phyloP scores from a whole-genome alignment of 2,329 filamentous ascomycete species.

The Botrytis medusae region DNA sequence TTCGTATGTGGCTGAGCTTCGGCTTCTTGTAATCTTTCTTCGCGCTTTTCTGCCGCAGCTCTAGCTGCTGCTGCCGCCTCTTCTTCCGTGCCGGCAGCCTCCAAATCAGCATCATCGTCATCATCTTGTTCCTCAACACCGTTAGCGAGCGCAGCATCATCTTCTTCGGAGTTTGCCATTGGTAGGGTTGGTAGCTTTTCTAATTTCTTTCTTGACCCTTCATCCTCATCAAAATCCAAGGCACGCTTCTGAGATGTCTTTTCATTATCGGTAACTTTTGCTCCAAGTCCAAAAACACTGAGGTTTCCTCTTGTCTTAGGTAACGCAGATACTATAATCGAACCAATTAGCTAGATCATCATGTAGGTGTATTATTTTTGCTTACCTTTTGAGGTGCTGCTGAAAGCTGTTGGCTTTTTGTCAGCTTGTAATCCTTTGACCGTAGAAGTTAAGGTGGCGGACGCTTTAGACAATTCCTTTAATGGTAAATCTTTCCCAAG shows the following conservation, averaged over 20 bases:
- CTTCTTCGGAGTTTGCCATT: constrained; percentile 60
- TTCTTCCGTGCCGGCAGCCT: constrained; percentile 81
- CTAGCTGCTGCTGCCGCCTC: constrained; percentile 83
- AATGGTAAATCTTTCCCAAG: constrained; percentile 56
- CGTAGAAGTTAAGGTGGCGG: constrained; percentile 44
- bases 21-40: constrained; percentile 56
- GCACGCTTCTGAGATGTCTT: constrained; percentile 70
- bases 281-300: constrained; percentile 77
- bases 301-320: constrained; percentile 72
- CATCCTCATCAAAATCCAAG: constrained; percentile 84
- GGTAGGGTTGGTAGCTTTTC: constrained; percentile 82
- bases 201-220: constrained; percentile 81
- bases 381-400: constrained; percentile 44
- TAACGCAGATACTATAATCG: constrained; percentile 48
- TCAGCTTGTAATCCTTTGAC: constrained; percentile 45
- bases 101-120: constrained; percentile 64
- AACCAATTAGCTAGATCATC: constrained; percentile 25
- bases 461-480: constrained; percentile 47
- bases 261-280: constrained; percentile 65
- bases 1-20: constrained; percentile 45
- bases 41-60: constrained; percentile 81
- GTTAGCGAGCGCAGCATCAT: constrained; percentile 54
- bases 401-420: constrained; percentile 44
- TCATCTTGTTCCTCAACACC: constrained; percentile 59
- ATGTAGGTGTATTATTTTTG: not conserved